A percentile compares a stretch with the other conserved stretches of the same genome.
Evolutionary conservation across 768 basidiomycete genomes (phyloP).

Genomic region (Suillus subaureus): DNA sequence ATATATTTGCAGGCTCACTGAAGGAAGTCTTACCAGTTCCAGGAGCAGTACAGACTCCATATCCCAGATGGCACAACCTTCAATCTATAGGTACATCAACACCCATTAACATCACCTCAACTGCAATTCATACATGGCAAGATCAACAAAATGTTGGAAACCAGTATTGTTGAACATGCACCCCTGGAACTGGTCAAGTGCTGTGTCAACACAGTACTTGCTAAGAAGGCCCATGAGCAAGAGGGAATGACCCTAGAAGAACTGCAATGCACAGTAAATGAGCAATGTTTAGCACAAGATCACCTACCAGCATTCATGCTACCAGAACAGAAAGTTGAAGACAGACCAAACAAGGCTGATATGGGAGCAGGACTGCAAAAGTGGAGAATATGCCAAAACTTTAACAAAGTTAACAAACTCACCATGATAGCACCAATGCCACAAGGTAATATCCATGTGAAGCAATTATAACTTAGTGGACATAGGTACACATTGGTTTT

Average conservation of each 20-base stretch:
- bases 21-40: conserved; percentile 37
- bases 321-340: not conserved
- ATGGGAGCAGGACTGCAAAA: conserved; percentile 15
- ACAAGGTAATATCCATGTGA: conserved; percentile 25
- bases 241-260: no score
- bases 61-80: not conserved
- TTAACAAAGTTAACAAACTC: conserved; percentile 20
- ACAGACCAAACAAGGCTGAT: conserved; percentile 7
- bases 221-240: no score
- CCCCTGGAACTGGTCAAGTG: no score
- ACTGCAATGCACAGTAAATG: no score
- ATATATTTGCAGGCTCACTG: conserved; percentile 42
- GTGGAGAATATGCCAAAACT: conserved; percentile 38
- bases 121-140: not conserved
- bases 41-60: not conserved
- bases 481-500: conserved; percentile 22
- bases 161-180: not conserved
- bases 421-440: conserved; percentile 22
- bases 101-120: conserved; percentile 7
- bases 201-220: no score
- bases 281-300: no score
- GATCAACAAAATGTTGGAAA: conserved; percentile 3
- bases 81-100: not conserved
- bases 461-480: conserved; percentile 20
- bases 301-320: not conserved